Evolutionary conservation across 805 yeast species (phyloP).

Genomic region (Huiozyma naganishii): DNA sequence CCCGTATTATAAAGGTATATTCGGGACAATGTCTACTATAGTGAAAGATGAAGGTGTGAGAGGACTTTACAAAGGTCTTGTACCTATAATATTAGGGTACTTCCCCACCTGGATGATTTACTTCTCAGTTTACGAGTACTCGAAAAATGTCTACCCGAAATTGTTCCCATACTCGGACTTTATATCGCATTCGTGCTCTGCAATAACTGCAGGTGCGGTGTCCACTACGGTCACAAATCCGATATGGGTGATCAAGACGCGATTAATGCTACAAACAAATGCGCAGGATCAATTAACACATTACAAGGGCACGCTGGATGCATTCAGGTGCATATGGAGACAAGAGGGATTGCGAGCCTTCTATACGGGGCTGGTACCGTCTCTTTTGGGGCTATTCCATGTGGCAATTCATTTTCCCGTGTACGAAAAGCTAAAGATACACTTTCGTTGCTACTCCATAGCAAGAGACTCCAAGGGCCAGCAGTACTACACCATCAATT

Average conservation of each 20-base stretch:
- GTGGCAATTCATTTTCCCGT: constrained; percentile 96
- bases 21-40: constrained; percentile 56
- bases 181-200: constrained; percentile 38
- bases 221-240: constrained; percentile 86
- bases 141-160: constrained; percentile 46
- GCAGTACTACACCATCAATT: constrained; percentile 18
- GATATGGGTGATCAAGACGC: constrained; percentile 93
- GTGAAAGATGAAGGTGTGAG: constrained; percentile 65
- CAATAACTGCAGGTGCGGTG: constrained; percentile 80
- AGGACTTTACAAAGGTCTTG: constrained; percentile 83
- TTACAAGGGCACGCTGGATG: constrained; percentile 70
- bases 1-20: constrained; percentile 44
- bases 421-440: constrained; percentile 68
- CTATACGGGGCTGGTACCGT: constrained; percentile 84
- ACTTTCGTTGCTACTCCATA: constrained; percentile 30
- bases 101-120: constrained; percentile 97
- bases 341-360: constrained; percentile 75
- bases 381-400: constrained; percentile 80
- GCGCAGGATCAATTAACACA: constrained; percentile 19
- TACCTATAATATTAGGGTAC: constrained; percentile 88
- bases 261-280: constrained; percentile 75
- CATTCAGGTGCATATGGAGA: constrained; percentile 64
- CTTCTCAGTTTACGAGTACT: constrained; percentile 77
- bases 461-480: background rate
- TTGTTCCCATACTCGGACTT: constrained; percentile 29